Evolutionary conservation across 257 asterid genomes (phyloP), one percentile per base, ranked within the genome.

Genomic region (Rhazya stricta): DNA sequence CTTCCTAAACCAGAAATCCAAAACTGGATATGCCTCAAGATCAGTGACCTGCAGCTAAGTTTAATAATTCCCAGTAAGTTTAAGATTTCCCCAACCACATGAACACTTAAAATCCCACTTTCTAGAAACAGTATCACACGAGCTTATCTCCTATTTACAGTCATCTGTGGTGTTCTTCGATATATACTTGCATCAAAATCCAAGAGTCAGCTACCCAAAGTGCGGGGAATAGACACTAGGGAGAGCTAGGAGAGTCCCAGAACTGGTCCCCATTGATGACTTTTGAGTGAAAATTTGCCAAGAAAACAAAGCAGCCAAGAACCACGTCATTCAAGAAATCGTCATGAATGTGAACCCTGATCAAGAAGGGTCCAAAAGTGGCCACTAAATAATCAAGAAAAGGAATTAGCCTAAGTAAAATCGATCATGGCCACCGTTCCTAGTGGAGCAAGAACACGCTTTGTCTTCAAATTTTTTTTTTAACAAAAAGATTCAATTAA

Each of bases 381-480:
- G 45, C 29, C 7, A 61, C 51, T 74, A 54, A 78, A 54, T 54
- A 42, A 74, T 74, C 76, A 34, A 75, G 58, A 62, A 62, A 71
- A 53, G 11, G 13, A 60, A 50, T n/a, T 54, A 42, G 51, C 21
- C 34, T 48, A 73, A 76, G 30, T 41, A 30, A 72, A n/a, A 63
- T 25, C 37, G 54, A 60, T 58, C 60, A 32, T 45, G 65, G 57
- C 50, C 32, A 16, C 45, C 32, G 48, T 72, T 72, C n/a, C 27
- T 62, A 43, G 74, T 78, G 82, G 71, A 51, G 63, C 75, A 74
- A 69, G 54, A 77, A 42, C 77, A 77, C 71, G 74, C 81, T 60
- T 30, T 74, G 8, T 39, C 6, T 51, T 51, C 9, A 2, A 3
- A 18, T 5, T 19, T 51, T 39, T 39, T 39, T 39, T 39, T 39